Evolutionary conservation across 2,329 filamentous ascomycete genomes (phyloP).

Genomic region (Pseudopyrenochaeta lycopersici): DNA sequence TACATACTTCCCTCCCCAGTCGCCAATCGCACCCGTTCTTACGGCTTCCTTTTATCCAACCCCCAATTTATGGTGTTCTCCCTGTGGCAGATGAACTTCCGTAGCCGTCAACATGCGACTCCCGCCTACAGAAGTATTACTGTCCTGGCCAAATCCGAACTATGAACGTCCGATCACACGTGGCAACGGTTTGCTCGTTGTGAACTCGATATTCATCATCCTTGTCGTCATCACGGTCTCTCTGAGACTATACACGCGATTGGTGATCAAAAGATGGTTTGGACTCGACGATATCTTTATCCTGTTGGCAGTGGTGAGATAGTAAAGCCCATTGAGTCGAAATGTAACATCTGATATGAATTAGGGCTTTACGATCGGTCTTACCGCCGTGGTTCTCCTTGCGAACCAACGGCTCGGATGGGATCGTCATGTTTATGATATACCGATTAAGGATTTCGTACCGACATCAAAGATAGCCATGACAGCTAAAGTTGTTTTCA

Average conservation of each 20-base stretch:
- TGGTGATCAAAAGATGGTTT: conserved; percentile 53
- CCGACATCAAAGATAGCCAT: conserved; percentile 50
- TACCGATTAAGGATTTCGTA: conserved; percentile 37
- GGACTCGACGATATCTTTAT: conserved; percentile 55
- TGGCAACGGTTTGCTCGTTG: conserved; percentile 50
- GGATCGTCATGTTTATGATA: conserved; percentile 55
- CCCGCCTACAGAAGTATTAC: conserved; percentile 39
- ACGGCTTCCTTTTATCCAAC: not conserved
- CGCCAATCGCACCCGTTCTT: not conserved
- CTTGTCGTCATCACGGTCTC: conserved; percentile 48
- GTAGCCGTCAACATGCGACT: conserved; percentile 32
- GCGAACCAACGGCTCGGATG: conserved; percentile 54
- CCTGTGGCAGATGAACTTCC: conserved; percentile 5
- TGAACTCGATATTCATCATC: conserved; percentile 51
- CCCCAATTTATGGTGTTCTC: conserved; percentile 12
- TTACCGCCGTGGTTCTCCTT: conserved; percentile 52
- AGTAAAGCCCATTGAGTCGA: not conserved
- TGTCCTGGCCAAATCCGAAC: conserved; percentile 52
- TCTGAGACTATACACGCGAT: conserved; percentile 52
- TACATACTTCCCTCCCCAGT: not conserved
- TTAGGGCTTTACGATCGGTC: conserved; percentile 49
- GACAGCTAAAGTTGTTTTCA: conserved; percentile 54
- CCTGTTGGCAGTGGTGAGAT: conserved; percentile 48
- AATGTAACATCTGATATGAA: conserved; percentile 5
- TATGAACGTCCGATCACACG: conserved; percentile 51